A percentile compares a stretch with the other conserved stretches of the same genome.
Evolutionary conservation across 495 filamentous ascomycete species (phyloP).

Genomic region (Talaromyces liani): DNA sequence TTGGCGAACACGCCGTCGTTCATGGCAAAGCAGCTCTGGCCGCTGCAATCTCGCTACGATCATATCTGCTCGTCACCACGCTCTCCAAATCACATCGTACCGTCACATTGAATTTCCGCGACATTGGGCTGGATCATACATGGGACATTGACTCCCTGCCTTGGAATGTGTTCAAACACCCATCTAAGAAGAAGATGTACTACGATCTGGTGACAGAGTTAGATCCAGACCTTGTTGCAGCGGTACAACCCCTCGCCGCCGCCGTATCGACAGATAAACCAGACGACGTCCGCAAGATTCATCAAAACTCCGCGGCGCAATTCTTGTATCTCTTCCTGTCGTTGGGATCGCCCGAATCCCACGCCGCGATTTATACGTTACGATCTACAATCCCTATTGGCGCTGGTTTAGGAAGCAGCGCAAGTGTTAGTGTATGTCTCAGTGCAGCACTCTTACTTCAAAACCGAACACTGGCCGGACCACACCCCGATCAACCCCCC

Average conservation of each 20-base stretch:
- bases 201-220: conserved; percentile 67
- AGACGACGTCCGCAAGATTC: conserved; percentile 56
- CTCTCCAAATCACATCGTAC: conserved; percentile 67
- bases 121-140: conserved; percentile 68
- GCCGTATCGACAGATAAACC: conserved; percentile 51
- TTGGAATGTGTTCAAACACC: conserved; percentile 61
- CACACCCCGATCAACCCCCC: conserved; percentile 68
- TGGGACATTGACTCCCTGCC: conserved; percentile 82
- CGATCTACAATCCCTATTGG: conserved; percentile 81
- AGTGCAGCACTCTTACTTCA: conserved; percentile 69
- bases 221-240: conserved; percentile 62
- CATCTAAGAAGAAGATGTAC: conserved; percentile 72
- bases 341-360: conserved; percentile 59
- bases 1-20: conserved; percentile 82
- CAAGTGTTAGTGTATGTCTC: conserved; percentile 74
- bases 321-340: conserved; percentile 82
- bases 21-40: conserved; percentile 85
- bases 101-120: conserved; percentile 68
- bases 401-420: conserved; percentile 75
- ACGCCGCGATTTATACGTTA: conserved; percentile 67
- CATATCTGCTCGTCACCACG: conserved; percentile 77
- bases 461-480: conserved; percentile 68
- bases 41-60: conserved; percentile 77
- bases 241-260: conserved; percentile 60
- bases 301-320: conserved; percentile 62